Evolutionary conservation across 257 asterid species (phyloP), one percentile per base, ranked within the genome.

Genomic region (Scutellaria barbata): DNA sequence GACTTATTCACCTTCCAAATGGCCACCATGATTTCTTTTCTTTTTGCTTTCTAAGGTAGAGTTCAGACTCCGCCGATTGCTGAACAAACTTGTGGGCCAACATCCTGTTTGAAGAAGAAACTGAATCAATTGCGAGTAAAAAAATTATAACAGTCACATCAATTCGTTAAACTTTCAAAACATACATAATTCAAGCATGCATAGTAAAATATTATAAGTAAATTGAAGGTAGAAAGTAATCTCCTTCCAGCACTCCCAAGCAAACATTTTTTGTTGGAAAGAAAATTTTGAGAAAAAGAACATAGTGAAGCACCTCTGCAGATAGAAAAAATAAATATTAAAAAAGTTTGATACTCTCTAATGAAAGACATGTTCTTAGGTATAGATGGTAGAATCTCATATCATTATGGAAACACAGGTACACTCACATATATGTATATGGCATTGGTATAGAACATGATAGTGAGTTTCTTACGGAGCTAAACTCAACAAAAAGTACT

Each of bases 61-160:
- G 72, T 67, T 82, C 96, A 22, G 96, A 84, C 64, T 80, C 92
- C 33, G 66, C 76, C 11, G 98, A 88, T 78, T 92, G 92, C 80
- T 86, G 85, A 66, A 94, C 99, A 81, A 94, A 80, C 80, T 94
- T 94, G 85, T 94, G 99, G 68, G 98, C 99, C 85, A 94, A 79
- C 99, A 94, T 89, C 90, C 99, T 94, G 86, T 76, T 75, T 64
- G 63, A 81, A 61, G 64, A 67, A 76, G 47, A 50, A 53, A 54
- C 56, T 46, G 56, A 40, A 80, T 57, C 73, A 43, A 37, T 41
- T 51, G 20, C 30, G 51, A 46, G 70, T 40, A 50, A 72, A 52
- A 82, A 42, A 53, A 17, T 62, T 48, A 69, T 69, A 66, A 46
- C 35, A 51, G n/a, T 42, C 35, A 52, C 58, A n/a, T 45, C 67